Conservation (phyloP, 2,329 filamentous ascomycete species). For the Beauveria caledonica region DNA sequence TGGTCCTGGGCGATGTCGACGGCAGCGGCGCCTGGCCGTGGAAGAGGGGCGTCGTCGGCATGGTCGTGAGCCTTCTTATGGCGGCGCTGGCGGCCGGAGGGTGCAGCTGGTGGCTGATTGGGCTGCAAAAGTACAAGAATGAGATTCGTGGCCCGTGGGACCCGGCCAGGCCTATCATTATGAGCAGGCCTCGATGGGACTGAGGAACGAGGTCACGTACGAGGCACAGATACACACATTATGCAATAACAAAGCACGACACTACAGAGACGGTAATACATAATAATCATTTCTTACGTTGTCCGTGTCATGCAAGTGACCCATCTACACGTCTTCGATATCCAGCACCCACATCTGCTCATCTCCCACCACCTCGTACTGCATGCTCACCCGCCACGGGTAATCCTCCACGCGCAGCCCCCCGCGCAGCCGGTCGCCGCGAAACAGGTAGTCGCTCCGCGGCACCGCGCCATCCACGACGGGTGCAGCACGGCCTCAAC, state of each 20-base stretch:
- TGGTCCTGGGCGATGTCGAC: constrained; percentile 42
- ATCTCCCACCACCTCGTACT: background rate
- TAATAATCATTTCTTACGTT: background rate
- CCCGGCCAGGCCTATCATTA: constrained; percentile 80
- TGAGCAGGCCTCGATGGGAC: constrained; percentile 53
- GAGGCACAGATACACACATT: background rate
- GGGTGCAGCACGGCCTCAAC: constrained; percentile 4
- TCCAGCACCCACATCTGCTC: constrained; percentile 9
- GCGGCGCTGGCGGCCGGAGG: constrained; percentile 78
- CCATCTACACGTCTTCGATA: background rate
- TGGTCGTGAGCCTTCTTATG: constrained; percentile 65
- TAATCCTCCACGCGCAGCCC: background rate
- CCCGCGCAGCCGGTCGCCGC: background rate
- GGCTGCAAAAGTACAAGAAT: constrained; percentile 97
- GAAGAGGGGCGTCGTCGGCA: constrained; percentile 58
- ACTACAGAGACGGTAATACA: background rate
- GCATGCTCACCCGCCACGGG: background rate
- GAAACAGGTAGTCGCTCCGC: background rate
- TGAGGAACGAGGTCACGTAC: background rate
- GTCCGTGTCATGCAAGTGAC: background rate
- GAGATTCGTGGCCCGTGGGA: constrained; percentile 98
- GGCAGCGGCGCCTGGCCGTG: constrained; percentile 37
- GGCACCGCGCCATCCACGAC: background rate
- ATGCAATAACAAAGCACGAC: background rate
- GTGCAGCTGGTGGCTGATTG: constrained; percentile 97